Conservation (phyloP, 2,329 filamentous ascomycete species). For the Aureobasidium leucospermi region DNA sequence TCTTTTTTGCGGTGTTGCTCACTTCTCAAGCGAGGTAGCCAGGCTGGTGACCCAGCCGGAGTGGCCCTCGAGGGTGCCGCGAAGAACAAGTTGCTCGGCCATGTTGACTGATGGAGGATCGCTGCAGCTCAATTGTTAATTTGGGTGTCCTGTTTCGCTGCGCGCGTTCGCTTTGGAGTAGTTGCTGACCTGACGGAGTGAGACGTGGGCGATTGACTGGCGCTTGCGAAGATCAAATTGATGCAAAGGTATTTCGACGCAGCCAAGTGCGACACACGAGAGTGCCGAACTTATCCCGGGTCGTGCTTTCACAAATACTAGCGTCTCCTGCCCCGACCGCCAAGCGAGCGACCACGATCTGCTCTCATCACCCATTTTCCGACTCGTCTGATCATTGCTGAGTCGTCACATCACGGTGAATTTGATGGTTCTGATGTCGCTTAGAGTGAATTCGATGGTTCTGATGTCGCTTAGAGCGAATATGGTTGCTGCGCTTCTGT, state of each 20-base stretch:
- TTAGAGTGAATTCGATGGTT: too few relatives aligned
- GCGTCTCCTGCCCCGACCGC: background rate
- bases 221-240: slow-evolving; percentile 4
- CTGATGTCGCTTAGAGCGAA: too few relatives aligned
- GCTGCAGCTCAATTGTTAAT: slow-evolving; percentile 9
- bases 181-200: slow-evolving; percentile 14
- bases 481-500: too few relatives aligned
- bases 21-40: slow-evolving; percentile 99
- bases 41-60: slow-evolving; percentile 99
- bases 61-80: slow-evolving; percentile 63
- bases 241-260: background rate
- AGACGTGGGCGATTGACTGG: slow-evolving; percentile 14
- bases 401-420: background rate
- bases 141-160: background rate
- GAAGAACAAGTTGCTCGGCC: slow-evolving; percentile 37
- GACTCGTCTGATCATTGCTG: background rate
- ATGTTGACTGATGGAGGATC: slow-evolving; percentile 20
- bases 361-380: background rate
- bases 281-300: background rate
- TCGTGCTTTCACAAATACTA: background rate
- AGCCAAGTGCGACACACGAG: background rate
- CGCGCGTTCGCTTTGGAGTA: background rate
- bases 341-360: slow-evolving; percentile 1
- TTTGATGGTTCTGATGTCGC: too few relatives aligned
- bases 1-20: slow-evolving; percentile 35